Evolutionary conservation across 139 green algal species (phyloP).

Genomic region (Tetraselmis striata): DNA sequence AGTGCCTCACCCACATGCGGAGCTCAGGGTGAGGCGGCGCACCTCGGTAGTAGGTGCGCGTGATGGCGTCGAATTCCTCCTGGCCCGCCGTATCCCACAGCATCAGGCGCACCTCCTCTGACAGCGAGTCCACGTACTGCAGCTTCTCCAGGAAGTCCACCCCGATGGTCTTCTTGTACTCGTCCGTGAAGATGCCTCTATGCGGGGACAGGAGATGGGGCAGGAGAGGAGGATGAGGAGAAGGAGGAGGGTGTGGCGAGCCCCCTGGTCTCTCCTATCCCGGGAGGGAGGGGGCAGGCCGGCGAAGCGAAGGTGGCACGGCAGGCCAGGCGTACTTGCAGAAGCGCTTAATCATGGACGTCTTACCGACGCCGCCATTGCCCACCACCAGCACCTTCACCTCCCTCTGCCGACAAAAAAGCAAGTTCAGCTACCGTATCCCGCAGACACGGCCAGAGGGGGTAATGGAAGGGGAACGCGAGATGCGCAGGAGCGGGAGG

Average conservation of each 20-base stretch:
- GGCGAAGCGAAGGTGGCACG: background rate
- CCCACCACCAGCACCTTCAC: conserved; percentile 68
- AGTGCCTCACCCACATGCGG: too few species aligned
- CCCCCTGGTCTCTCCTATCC: too few species aligned
- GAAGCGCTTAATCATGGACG: conserved; percentile 63
- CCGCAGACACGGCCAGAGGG: too few species aligned
- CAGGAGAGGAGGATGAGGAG: too few species aligned
- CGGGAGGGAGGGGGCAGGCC: background rate
- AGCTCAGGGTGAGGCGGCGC: too few species aligned
- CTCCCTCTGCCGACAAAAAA: conserved; percentile 31
- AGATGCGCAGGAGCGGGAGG: too few species aligned
- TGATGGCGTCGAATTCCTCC: conserved; percentile 74
- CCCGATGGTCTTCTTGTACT: conserved; percentile 77
- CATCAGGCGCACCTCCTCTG: conserved; percentile 66
- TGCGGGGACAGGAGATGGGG: too few species aligned
- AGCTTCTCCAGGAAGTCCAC: conserved; percentile 76
- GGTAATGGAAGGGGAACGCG: too few species aligned
- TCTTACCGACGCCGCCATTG: conserved; percentile 70
- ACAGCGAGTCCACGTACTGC: conserved; percentile 49
- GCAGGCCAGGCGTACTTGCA: conserved; percentile 26
- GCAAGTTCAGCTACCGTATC: too few species aligned
- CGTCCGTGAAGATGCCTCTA: conserved; percentile 59
- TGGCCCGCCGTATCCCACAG: conserved; percentile 76
- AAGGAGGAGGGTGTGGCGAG: too few species aligned
- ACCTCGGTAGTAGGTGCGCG: conserved; percentile 61